Base-by-base conservation (phyloP, 169 alveolate species). In the Plasmodium adleri region DNA sequence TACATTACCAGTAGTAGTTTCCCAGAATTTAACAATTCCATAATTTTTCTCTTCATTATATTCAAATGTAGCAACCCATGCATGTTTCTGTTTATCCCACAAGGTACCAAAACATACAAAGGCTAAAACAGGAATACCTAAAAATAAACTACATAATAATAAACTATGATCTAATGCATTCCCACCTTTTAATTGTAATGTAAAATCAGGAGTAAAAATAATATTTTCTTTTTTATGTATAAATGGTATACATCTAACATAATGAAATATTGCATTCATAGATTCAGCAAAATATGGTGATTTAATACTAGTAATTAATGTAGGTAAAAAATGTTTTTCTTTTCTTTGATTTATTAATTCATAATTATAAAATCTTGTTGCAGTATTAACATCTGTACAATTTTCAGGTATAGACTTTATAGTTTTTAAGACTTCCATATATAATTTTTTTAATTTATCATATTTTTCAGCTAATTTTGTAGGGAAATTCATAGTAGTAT, bases 131-230 rank as follows among this genome's bases (percentile, higher is more conserved):
- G 95, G 94, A 20, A 85, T 72, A 13, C 95, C 95, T 52, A 92
- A 24, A 66, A 95, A 90, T 6, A 90, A 64, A 59, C 96, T 91
- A 72, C 88, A 93, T 67, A 91, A 91, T 39, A 95, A 66, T 24
- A 95, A 67, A 67, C 96, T 92, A 72, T 95, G 97, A 76, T 95
- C 97, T 63, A 95, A 64, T 12, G 95, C 94, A 52, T 93, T 91
- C 0, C 97, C 97, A 3, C 95, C 94, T 89, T 94, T 94, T 70
- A 92, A 73, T 58, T 94, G 90, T 72, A 95, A 28, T 24, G 95
- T 88, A 85, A 95, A 95, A 59, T 94, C 96, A 15, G 97, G 95
- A 2, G 97, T 95, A 78, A 78, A 78, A 5, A 58, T 70, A 3
- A 78, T 47, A 78, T 78, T 78, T 66, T 73, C 92, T 17, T 90